Percentiles rank a stretch among this genome's conserved stretches.
These are phyloP conservation scores for Suhomyces panamericanus DNA, from an alignment of 1,139 yeast genomes.

Conservation along the genomic window DNA sequence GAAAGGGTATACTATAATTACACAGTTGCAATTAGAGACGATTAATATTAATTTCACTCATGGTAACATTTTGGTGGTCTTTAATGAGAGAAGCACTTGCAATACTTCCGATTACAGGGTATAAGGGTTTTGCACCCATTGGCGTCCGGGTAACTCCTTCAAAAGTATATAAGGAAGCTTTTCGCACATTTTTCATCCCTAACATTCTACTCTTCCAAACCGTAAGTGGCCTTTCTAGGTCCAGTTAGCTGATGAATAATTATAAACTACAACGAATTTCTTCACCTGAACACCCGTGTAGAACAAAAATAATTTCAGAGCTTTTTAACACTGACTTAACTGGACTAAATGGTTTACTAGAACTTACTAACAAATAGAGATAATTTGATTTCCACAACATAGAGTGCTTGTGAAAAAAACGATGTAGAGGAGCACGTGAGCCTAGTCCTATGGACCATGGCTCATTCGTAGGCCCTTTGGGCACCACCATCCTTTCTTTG, in stretches of 20 bases:
- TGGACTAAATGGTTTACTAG: constrained; percentile 1
- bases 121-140: constrained; percentile 6
- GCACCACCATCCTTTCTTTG: too few species aligned
- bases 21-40: too few species aligned
- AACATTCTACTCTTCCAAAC: constrained; percentile 1
- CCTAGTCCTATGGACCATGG: too few species aligned
- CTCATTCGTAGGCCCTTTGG: too few species aligned
- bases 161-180: constrained; percentile 5
- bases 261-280: constrained; percentile 56
- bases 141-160: constrained; percentile 11
- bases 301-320: constrained; percentile 58
- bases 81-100: too few species aligned
- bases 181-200: constrained; percentile 6
- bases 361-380: constrained; percentile 14
- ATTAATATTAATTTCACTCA: too few species aligned
- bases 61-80: too few species aligned
- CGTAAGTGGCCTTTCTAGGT: constrained; percentile 4
- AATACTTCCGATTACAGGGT: too few species aligned
- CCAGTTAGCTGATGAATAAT: constrained; percentile 38
- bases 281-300: constrained; percentile 64
- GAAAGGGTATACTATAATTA: too few species aligned
- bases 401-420: background rate
- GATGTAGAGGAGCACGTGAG: too few species aligned
- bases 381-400: background rate
- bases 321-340: constrained; percentile 63